Conservation (phyloP, 768 basidiomycete species). For the Chalciporus pseudorubinellus region DNA sequence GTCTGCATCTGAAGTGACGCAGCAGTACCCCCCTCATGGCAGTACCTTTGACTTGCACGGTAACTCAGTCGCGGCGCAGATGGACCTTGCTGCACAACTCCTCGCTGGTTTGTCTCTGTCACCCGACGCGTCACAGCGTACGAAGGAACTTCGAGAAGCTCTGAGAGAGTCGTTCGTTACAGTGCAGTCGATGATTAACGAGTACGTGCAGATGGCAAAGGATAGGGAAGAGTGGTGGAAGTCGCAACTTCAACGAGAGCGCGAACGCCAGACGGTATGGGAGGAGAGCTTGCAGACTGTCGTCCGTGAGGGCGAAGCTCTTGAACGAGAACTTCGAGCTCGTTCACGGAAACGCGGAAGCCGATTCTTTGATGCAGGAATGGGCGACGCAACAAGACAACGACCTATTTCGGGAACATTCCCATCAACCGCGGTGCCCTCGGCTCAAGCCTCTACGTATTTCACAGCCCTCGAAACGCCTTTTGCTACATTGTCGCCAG, state of each 20-base stretch:
- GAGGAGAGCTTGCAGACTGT: conserved; percentile 87
- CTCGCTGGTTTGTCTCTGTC: conserved; percentile 45
- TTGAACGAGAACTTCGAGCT: conserved; percentile 75
- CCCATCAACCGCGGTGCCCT: conserved; percentile 10
- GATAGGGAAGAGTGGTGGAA: conserved; percentile 84
- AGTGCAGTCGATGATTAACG: conserved; percentile 58
- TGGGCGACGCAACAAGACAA: conserved; percentile 17
- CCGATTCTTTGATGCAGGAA: conserved; percentile 45
- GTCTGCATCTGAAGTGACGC: conserved; percentile 42
- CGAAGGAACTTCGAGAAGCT: conserved; percentile 43
- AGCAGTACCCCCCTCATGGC: conserved; percentile 53
- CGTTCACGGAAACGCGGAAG: conserved; percentile 60
- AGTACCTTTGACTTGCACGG: conserved; percentile 62
- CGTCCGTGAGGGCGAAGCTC: conserved; percentile 78
- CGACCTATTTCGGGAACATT: conserved; percentile 18
- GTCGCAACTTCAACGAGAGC: conserved; percentile 60
- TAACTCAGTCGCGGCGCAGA: conserved; percentile 68
- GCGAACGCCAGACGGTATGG: conserved; percentile 69
- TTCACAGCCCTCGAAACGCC: conserved; percentile 25
- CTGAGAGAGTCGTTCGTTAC: conserved; percentile 58
- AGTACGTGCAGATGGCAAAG: conserved; percentile 66
- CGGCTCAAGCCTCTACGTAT: conserved; percentile 20
- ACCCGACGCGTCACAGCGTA: conserved; percentile 25
- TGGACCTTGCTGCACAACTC: conserved; percentile 73
- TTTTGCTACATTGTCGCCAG: conserved; percentile 8